Conservation (phyloP, 441 rosid species). For the Oxalis stricta region DNA sequence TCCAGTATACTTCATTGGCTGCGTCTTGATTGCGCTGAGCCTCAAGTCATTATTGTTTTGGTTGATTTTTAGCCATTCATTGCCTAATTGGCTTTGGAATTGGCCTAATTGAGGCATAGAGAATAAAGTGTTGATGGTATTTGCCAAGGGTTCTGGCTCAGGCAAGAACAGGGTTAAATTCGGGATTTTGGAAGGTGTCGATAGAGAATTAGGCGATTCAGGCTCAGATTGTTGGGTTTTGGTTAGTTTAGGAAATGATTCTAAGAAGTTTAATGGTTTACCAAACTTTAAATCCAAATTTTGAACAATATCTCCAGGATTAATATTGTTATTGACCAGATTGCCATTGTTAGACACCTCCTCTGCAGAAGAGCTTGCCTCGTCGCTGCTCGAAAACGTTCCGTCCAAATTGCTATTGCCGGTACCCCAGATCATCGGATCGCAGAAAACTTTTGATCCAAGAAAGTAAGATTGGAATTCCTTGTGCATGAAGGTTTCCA, state of each 20-base stretch:
- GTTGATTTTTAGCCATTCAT: slow-evolving; percentile 36
- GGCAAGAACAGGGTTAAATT: slow-evolving; percentile 45
- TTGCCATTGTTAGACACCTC: slow-evolving; percentile 14
- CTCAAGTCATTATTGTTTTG: slow-evolving; percentile 30
- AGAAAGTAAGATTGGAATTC: slow-evolving; percentile 28
- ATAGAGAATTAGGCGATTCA: slow-evolving; percentile 26
- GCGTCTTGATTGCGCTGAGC: slow-evolving; percentile 49
- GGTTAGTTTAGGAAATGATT: slow-evolving; percentile 25
- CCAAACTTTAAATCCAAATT: too few species aligned
- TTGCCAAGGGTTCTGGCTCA: slow-evolving; percentile 25
- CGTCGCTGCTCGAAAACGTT: slow-evolving; percentile 16
- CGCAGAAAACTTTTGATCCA: slow-evolving; percentile 18
- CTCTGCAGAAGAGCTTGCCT: slow-evolving; percentile 21
- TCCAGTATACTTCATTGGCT: slow-evolving; percentile 44
- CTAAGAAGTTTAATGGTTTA: slow-evolving; percentile 48
- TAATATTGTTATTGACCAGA: slow-evolving; percentile 11
- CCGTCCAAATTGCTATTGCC: too few species aligned
- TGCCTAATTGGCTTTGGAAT: slow-evolving; percentile 9
- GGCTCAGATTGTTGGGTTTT: slow-evolving; percentile 19
- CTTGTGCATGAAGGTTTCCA: slow-evolving; percentile 36
- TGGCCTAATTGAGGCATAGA: slow-evolving; percentile 13
- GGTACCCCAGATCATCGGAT: slow-evolving; percentile 32
- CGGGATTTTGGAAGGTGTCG: slow-evolving; percentile 28
- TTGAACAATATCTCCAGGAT: too few species aligned
- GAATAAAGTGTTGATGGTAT: slow-evolving; percentile 10